Evolutionary conservation across 768 basidiomycete genomes (phyloP).

Genomic region (Kwoniella newhampshirensis): DNA sequence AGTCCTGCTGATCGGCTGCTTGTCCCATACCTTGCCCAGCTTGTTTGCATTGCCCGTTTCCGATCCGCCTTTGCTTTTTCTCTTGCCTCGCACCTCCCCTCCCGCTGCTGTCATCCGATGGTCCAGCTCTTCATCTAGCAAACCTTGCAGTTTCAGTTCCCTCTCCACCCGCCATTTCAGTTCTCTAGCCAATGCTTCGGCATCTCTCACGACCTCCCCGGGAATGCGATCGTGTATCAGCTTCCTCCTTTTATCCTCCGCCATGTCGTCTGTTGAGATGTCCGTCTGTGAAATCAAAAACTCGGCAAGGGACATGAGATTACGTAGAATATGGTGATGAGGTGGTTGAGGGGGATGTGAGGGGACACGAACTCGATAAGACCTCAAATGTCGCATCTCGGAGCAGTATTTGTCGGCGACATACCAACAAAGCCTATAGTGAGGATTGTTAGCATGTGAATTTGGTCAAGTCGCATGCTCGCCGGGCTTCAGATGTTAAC

Average conservation of each 20-base stretch:
- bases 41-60: constrained; percentile 11
- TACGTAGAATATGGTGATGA: constrained; percentile 65
- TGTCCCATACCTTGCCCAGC: constrained; percentile 3
- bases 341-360: constrained; percentile 7
- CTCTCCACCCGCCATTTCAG: constrained; percentile 73
- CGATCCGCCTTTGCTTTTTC: constrained; percentile 9
- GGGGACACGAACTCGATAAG: constrained; percentile 27
- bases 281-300: constrained; percentile 78
- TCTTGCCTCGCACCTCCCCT: background rate
- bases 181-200: constrained; percentile 75
- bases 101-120: background rate
- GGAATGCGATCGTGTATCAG: constrained; percentile 81
- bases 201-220: constrained; percentile 75
- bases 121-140: background rate
- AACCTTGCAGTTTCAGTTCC: constrained; percentile 21
- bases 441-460: no score
- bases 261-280: constrained; percentile 65
- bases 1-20: constrained; percentile 13
- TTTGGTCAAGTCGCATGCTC: no score
- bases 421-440: constrained; percentile 81
- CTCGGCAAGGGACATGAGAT: constrained; percentile 68
- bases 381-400: constrained; percentile 58
- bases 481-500: constrained; percentile 13
- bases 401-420: constrained; percentile 77
- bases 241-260: constrained; percentile 66